Evolutionary conservation across 139 green algal species (phyloP).

Genomic region (Volvox africanus): DNA sequence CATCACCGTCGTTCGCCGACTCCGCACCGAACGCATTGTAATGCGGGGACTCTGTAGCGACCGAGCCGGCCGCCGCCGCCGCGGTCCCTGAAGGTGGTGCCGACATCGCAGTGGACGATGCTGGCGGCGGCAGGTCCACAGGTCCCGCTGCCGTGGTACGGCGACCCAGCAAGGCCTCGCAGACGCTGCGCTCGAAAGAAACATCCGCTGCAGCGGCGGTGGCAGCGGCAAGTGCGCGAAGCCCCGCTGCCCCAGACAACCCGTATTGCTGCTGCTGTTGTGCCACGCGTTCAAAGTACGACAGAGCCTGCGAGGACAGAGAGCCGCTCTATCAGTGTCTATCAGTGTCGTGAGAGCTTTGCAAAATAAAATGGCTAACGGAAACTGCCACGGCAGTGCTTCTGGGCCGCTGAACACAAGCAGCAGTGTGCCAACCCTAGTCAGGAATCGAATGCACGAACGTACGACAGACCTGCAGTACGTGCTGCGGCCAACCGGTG

Average conservation of each 20-base stretch:
- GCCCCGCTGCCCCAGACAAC: not conserved
- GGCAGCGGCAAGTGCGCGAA: not conserved
- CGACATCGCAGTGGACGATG: not conserved
- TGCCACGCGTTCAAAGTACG: slow-evolving; percentile 21
- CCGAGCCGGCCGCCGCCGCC: not conserved
- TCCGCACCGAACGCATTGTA: not conserved
- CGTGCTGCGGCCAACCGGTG: slow-evolving; percentile 45
- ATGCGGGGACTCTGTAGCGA: not conserved
- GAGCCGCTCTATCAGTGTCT: too few species aligned
- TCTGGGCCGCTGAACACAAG: too few species aligned
- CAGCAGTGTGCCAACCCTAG: too few species aligned
- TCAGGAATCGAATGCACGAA: not conserved
- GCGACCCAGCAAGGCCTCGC: slow-evolving; percentile 43
- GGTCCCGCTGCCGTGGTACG: not conserved
- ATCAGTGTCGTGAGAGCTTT: too few species aligned
- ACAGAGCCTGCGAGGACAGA: slow-evolving; percentile 5
- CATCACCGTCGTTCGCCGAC: not conserved
- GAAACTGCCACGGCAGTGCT: too few species aligned
- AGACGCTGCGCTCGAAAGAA: slow-evolving; percentile 38
- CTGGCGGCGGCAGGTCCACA: not conserved
- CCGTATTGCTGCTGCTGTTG: not conserved
- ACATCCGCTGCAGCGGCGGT: slow-evolving; percentile 1
- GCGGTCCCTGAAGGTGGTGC: not conserved
- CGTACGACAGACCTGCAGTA: slow-evolving; percentile 42
- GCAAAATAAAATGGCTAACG: too few species aligned